These are phyloP conservation scores for Calonectria henricotiae DNA, from an alignment of 2,329 filamentous ascomycete genomes.

Conservation along the genomic window DNA sequence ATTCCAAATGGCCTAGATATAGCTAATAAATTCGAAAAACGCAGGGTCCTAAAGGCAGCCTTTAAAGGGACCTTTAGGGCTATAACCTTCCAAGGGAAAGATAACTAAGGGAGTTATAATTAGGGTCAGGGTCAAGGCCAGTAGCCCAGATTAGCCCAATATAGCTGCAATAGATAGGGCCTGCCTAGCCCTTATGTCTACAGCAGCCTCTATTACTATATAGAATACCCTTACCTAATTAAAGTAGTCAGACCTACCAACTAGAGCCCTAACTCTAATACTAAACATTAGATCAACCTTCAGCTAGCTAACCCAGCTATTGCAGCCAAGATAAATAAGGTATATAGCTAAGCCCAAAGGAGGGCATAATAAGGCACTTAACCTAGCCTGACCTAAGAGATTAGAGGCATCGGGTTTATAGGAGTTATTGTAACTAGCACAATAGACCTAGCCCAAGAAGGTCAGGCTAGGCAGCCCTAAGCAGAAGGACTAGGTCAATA, in stretches of 20 bases:
- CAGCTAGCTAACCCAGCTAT: neutral
- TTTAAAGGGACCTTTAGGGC: too few relatives aligned
- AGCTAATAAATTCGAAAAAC: neutral
- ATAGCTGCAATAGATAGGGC: too few relatives aligned
- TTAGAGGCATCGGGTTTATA: slow-evolving; percentile 15
- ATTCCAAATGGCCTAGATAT: neutral
- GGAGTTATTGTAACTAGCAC: neutral
- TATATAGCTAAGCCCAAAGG: too few relatives aligned
- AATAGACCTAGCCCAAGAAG: neutral
- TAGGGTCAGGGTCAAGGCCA: neutral
- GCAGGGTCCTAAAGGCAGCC: too few relatives aligned
- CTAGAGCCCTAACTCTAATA: slow-evolving; percentile 11
- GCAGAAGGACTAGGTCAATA: neutral
- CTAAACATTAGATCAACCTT: slow-evolving; percentile 20
- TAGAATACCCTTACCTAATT: slow-evolving; percentile 16
- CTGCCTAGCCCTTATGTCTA: too few relatives aligned
- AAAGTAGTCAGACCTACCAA: neutral
- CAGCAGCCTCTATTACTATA: slow-evolving; percentile 21
- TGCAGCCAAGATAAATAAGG: neutral
- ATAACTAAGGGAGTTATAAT: neutral
- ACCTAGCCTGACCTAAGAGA: neutral
- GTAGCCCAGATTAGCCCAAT: neutral
- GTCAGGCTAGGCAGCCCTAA: neutral
- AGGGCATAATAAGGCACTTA: neutral
- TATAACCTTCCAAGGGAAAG: too few relatives aligned